Conservation (phyloP, 2,329 filamentous ascomycete genomes). For the Aureobasidium sp. region DNA sequence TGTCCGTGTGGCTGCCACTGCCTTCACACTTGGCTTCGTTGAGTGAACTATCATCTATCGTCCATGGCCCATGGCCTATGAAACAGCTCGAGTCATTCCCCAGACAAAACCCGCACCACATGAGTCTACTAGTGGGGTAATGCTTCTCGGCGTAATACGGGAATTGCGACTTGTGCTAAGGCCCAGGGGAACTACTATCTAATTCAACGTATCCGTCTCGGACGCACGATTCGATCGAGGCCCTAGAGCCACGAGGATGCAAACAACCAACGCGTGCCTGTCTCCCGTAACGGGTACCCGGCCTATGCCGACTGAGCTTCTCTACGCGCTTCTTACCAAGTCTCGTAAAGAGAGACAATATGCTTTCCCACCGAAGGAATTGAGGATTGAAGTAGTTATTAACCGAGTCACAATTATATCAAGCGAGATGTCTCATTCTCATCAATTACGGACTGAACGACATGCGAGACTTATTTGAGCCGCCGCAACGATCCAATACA, state of each 20-base stretch:
- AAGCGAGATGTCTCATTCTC: not conserved
- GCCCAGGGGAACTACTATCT: not conserved
- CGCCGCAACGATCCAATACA: not conserved
- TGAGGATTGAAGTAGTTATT: not conserved
- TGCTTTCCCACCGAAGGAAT: too few species aligned
- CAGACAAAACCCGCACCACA: not conserved
- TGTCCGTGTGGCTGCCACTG: not conserved
- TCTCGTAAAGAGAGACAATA: too few species aligned
- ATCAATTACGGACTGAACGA: not conserved
- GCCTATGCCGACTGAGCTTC: not conserved
- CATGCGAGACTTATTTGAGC: not conserved
- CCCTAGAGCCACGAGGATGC: not conserved
- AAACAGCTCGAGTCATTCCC: not conserved
- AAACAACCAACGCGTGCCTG: not conserved
- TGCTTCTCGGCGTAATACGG: conserved; percentile 4
- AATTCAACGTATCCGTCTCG: not conserved
- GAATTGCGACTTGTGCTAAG: not conserved
- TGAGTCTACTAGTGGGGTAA: not conserved
- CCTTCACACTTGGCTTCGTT: not conserved
- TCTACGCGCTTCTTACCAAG: not conserved
- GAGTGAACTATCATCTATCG: not conserved
- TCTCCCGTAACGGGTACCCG: not conserved
- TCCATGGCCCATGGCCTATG: not conserved
- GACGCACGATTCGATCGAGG: not conserved
- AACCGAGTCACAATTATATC: not conserved